These are phyloP conservation scores for Amaranthus cruentus DNA, from an alignment of 148 eudicot genomes.

Conservation along the genomic window DNA sequence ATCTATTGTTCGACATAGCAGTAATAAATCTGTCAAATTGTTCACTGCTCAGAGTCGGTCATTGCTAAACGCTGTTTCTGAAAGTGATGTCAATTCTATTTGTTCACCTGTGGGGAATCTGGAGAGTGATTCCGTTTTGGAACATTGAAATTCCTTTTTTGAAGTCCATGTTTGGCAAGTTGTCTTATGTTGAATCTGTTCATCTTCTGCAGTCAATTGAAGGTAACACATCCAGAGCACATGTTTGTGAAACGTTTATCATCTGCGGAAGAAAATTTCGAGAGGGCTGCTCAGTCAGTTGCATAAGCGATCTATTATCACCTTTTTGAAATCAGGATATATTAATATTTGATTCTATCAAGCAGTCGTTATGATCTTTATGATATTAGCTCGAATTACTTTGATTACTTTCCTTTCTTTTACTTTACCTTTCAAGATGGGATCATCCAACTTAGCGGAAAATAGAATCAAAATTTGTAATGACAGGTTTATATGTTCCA, in stretches of 20 bases:
- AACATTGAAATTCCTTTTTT: background rate
- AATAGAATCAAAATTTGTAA: background rate
- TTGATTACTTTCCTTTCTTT: background rate
- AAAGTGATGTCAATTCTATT: too few species aligned
- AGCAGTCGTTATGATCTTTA: background rate
- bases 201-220: constrained; percentile 62
- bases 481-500: background rate
- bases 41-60: too few species aligned
- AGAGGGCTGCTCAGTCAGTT: constrained; percentile 66
- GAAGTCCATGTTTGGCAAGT: background rate
- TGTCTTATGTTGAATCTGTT: constrained; percentile 6
- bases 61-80: too few species aligned
- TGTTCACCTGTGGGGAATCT: too few species aligned
- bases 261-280: constrained; percentile 68
- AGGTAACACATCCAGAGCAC: constrained; percentile 70
- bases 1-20: background rate
- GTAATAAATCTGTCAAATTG: background rate
- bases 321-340: too few species aligned
- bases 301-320: constrained; percentile 29
- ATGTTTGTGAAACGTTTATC: constrained; percentile 58
- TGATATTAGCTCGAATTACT: background rate
- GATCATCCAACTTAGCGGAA: background rate
- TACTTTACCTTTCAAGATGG: background rate
- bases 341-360: background rate
- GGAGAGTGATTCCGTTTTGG: background rate